Conservation (phyloP, 2,329 filamentous ascomycete species). For the Dactylellina drechsleri region DNA sequence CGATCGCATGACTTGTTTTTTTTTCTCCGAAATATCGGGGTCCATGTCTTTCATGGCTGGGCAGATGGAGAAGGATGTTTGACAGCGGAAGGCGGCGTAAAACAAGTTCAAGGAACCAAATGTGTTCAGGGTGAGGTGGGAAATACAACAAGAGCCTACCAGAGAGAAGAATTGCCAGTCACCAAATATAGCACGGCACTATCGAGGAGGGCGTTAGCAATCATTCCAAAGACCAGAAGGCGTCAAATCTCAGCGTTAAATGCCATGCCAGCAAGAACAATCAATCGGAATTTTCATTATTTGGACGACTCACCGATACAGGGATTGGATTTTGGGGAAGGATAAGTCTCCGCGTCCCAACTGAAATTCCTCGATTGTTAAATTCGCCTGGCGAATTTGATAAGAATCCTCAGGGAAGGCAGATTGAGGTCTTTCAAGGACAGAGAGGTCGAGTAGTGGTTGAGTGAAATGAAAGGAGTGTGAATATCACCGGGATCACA, state of each 20-base stretch:
- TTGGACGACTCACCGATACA: slow-evolving; percentile 15
- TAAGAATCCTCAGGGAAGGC: slow-evolving; percentile 16
- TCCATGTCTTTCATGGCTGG: background rate
- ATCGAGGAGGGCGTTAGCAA: slow-evolving; percentile 19
- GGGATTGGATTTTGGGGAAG: slow-evolving; percentile 14
- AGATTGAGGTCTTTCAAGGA: slow-evolving; percentile 22
- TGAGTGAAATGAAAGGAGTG: slow-evolving; percentile 36
- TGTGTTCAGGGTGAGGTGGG: background rate
- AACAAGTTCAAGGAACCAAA: slow-evolving; percentile 19
- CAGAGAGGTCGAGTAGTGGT: slow-evolving; percentile 7
- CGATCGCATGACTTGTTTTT: slow-evolving; percentile 30
- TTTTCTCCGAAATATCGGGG: slow-evolving; percentile 34
- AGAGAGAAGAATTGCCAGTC: slow-evolving; percentile 9
- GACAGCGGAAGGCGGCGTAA: slow-evolving; percentile 24
- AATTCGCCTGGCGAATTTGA: slow-evolving; percentile 27
- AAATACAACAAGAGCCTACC: slow-evolving; percentile 25
- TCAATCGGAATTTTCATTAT: slow-evolving; percentile 28
- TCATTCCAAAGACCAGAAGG: slow-evolving; percentile 35
- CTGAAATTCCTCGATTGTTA: slow-evolving; percentile 24
- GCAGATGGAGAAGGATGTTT: slow-evolving; percentile 3
- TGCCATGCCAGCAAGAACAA: slow-evolving; percentile 12
- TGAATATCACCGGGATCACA: slow-evolving; percentile 40
- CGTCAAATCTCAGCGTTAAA: slow-evolving; percentile 34
- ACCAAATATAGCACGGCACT: slow-evolving; percentile 49
- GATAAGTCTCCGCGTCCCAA: slow-evolving; percentile 38